Base-by-base conservation (phyloP, 257 asterid genomes). In the Petrea volubilis region DNA sequence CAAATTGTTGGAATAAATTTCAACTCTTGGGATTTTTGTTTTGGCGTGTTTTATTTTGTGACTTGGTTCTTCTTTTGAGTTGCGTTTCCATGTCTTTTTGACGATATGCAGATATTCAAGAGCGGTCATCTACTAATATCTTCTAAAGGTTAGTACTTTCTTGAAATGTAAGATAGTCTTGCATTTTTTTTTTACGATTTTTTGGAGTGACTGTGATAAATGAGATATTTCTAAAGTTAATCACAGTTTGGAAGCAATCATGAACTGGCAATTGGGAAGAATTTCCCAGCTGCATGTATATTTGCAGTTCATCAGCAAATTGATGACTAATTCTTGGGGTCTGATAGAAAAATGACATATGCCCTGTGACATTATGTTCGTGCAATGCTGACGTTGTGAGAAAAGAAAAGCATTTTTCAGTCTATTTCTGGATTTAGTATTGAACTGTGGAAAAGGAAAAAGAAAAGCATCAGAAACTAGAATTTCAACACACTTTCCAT, bases 111-210 rank as follows among this genome's bases (percentile, higher is more conserved):
- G 98, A 85, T 92, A 74, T 92, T 90, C 96, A 92, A 90, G 89
- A 92, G 96, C 52, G 98, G 98, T 78, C 91, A 88, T 50, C 93
- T 92, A 60, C 87, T 92, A 77, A 90, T 92, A 76, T 92, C 98
- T 60, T 90, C 98, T 21, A 92, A 86, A 86, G 98, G 98, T 92
- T 69, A 55, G 96, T 79, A 43, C 41, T 64, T 65, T 57, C 74
- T 76, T 40, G 7, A 11, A 44, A 34, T 28, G 36, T 46, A 34
- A 40, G 52, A 21, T 46, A 43, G 6, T 20, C 10, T 21, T 52
- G 14, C 41, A 17, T 15, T 53, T 36, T n/a, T 15, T 53, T 36
- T 6, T 27, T 17, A 13, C 33, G 58, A 51, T 60, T n/a, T n/a
- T n/a, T 57, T 71, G 64, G 40, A 29, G 53, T 38, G 60, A 41